phyloP scores from a whole-genome alignment of 2,329 filamentous ascomycete genomes.

The Aspergillus brunneoviolaceus region DNA sequence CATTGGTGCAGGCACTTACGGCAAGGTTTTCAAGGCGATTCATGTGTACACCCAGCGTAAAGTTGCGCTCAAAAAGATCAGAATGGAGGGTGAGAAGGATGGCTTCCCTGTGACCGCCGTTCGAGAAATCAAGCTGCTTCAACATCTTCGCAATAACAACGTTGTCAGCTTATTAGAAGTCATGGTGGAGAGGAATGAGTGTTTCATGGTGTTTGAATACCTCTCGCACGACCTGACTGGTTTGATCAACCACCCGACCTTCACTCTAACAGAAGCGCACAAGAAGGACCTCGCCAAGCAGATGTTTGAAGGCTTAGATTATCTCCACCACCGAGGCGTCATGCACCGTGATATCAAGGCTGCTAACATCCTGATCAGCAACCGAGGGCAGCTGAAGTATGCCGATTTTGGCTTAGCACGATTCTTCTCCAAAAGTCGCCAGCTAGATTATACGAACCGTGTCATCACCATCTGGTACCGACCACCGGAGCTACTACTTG shows the following conservation, averaged over 20 bases:
- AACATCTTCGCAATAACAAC: slow-evolving; percentile 86
- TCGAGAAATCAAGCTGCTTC: slow-evolving; percentile 94
- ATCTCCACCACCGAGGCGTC: slow-evolving; percentile 89
- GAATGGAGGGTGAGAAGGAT: slow-evolving; percentile 99
- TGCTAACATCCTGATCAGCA: slow-evolving; percentile 93
- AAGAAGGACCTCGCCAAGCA: slow-evolving; percentile 93
- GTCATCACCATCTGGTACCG: slow-evolving; percentile 99
- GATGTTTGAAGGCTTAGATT: slow-evolving; percentile 89
- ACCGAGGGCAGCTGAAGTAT: slow-evolving; percentile 81
- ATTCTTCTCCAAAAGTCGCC: slow-evolving; percentile 89
- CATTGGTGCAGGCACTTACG: slow-evolving; percentile 91
- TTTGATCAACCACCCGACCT: slow-evolving; percentile 89
- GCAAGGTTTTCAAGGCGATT: slow-evolving; percentile 89
- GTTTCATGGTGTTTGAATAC: slow-evolving; percentile 99
- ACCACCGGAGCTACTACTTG: slow-evolving; percentile 83
- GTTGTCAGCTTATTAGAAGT: slow-evolving; percentile 88
- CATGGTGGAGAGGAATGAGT: slow-evolving; percentile 98
- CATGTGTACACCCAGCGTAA: slow-evolving; percentile 73
- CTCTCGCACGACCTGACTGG: slow-evolving; percentile 94
- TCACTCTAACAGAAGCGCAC: slow-evolving; percentile 77
- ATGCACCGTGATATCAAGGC: slow-evolving; percentile 98
- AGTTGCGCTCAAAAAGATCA: slow-evolving; percentile 94
- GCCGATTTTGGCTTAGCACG: slow-evolving; percentile 95
- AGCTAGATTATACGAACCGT: slow-evolving; percentile 95
- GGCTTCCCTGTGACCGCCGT: slow-evolving; percentile 97